These are phyloP conservation scores for Irpex sp. DNA, from an alignment of 1,284 basidiomycete genomes.

Conservation along the genomic window DNA sequence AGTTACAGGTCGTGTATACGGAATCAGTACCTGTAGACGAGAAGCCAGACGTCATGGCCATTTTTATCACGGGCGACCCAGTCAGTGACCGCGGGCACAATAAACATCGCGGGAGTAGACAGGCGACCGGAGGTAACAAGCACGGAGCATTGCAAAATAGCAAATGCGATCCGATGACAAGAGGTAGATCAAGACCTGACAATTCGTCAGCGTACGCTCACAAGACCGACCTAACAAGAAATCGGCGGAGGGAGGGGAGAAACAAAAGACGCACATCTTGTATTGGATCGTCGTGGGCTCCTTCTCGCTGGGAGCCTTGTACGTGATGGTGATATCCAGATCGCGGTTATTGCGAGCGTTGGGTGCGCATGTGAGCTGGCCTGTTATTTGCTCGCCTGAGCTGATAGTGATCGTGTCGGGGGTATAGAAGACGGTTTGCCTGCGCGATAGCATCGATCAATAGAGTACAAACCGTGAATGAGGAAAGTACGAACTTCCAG, in stretches of 20 bases:
- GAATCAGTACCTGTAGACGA: not conserved
- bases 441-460: slow-evolving; percentile 23
- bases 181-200: slow-evolving; percentile 59
- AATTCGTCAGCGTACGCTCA: slow-evolving; percentile 58
- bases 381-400: slow-evolving; percentile 71
- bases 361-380: slow-evolving; percentile 75
- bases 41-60: not conserved
- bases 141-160: slow-evolving; percentile 1
- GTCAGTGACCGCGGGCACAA: not conserved
- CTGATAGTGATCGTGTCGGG: slow-evolving; percentile 68
- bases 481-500: slow-evolving; percentile 73
- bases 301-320: slow-evolving; percentile 43
- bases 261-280: slow-evolving; percentile 69
- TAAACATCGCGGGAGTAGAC: not conserved
- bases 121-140: not conserved
- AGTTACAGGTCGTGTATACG: not conserved
- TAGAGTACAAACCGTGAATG: not conserved
- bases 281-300: slow-evolving; percentile 50
- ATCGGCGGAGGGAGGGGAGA: slow-evolving; percentile 19
- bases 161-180: slow-evolving; percentile 1
- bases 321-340: slow-evolving; percentile 83
- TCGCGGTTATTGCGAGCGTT: slow-evolving; percentile 92
- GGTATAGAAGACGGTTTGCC: slow-evolving; percentile 97
- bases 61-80: not conserved
- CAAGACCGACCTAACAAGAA: slow-evolving; percentile 6